These are phyloP conservation scores for Solanum virginianum DNA, from an alignment of 257 asterid species.

Conservation along the genomic window DNA sequence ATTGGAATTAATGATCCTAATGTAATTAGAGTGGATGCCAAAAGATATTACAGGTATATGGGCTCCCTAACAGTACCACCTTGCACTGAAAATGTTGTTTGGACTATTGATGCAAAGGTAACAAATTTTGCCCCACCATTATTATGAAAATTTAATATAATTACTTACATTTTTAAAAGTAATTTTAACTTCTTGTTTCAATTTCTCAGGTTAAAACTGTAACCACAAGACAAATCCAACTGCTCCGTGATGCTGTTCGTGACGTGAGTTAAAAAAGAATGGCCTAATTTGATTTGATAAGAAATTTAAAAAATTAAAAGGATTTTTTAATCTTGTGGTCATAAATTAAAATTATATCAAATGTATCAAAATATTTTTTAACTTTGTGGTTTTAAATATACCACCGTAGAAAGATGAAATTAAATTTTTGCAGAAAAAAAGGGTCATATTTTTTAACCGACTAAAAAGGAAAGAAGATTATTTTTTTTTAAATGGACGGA, in stretches of 20 bases:
- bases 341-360: too few species aligned
- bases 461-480: too few species aligned
- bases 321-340: too few species aligned
- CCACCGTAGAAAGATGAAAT: too few species aligned
- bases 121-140: not conserved
- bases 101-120: constrained; percentile 16
- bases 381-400: too few species aligned
- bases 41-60: constrained; percentile 36
- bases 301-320: too few species aligned
- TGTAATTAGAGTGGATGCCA: constrained; percentile 25
- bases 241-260: constrained; percentile 44
- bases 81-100: constrained; percentile 33
- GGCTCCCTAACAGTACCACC: constrained; percentile 71
- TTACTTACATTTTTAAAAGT: not conserved
- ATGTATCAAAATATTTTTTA: too few species aligned
- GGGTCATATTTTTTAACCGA: too few species aligned
- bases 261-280: constrained; percentile 16
- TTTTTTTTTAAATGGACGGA: too few species aligned
- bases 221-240: constrained; percentile 28
- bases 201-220: constrained; percentile 33
- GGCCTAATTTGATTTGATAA: too few species aligned
- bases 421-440: not conserved
- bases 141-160: not conserved
- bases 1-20: constrained; percentile 30
- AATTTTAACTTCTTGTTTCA: not conserved